Percentiles rank a stretch among this genome's conserved stretches.
Evolutionary conservation across 1,284 basidiomycete species (phyloP).

Genomic region (Leucoagaricus sp.): DNA sequence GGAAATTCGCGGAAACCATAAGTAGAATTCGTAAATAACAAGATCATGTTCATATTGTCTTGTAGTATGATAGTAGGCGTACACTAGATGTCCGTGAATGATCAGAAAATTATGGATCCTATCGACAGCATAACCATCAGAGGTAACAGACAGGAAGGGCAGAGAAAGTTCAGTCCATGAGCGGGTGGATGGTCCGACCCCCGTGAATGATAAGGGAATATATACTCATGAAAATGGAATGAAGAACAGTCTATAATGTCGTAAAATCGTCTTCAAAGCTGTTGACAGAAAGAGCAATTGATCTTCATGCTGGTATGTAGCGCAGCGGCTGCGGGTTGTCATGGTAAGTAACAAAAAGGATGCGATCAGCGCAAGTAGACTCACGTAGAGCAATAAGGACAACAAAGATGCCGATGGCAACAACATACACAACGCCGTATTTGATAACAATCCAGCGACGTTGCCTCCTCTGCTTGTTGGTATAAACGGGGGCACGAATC

Average conservation of each 20-base stretch:
- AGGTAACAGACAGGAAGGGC: constrained; percentile 5
- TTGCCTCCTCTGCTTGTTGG: constrained; percentile 84
- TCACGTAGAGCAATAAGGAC: constrained; percentile 77
- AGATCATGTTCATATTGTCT: constrained; percentile 31
- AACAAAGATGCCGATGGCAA: constrained; percentile 74
- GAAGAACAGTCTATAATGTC: constrained; percentile 28
- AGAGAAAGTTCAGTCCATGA: constrained; percentile 30
- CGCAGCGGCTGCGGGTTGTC: constrained; percentile 49
- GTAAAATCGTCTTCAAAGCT: constrained; percentile 53
- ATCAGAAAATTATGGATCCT: constrained; percentile 21
- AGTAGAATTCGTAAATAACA: constrained; percentile 20
- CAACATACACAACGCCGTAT: constrained; percentile 79
- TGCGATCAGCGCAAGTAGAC: constrained; percentile 31
- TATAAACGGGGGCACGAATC: constrained; percentile 93
- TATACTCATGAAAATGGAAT: constrained; percentile 21
- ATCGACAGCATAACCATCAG: constrained; percentile 23
- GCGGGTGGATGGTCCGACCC: constrained; percentile 24
- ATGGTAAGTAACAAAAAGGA: constrained; percentile 14
- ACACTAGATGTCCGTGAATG: constrained; percentile 37
- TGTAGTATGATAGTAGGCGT: constrained; percentile 32
- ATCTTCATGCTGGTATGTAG: constrained; percentile 60
- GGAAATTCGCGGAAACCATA: neutral
- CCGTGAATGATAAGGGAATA: constrained; percentile 15
- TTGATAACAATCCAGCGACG: constrained; percentile 84
- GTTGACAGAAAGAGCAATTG: constrained; percentile 67